phyloP scores from a whole-genome alignment of 1,284 basidiomycete genomes.

The Anthracocystis setariae region DNA sequence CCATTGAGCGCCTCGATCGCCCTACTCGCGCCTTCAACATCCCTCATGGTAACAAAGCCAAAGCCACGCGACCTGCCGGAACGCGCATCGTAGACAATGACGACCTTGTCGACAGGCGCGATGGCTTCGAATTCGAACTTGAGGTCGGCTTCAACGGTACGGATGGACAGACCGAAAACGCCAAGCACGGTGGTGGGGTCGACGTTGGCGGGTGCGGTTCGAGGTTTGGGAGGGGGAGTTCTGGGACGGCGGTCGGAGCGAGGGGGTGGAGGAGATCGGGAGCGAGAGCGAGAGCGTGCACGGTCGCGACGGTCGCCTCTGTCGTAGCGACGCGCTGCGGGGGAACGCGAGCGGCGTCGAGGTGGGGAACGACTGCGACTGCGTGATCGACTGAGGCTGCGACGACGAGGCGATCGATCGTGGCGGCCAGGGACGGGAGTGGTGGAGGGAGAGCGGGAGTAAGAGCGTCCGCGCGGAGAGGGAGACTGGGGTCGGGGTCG shows the following conservation, averaged over 20 bases:
- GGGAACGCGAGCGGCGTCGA: constrained; percentile 45
- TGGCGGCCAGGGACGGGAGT: constrained; percentile 36
- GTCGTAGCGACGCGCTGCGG: constrained; percentile 29
- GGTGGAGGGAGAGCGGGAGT: constrained; percentile 43
- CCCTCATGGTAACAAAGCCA: constrained; percentile 93
- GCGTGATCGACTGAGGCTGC: constrained; percentile 19
- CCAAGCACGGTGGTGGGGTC: constrained; percentile 90
- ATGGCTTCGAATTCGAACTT: constrained; percentile 91
- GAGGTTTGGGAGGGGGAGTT: constrained; percentile 42
- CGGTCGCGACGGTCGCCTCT: constrained; percentile 40
- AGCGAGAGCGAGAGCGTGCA: constrained; percentile 18
- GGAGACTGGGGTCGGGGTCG: constrained; percentile 23
- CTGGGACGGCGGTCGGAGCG: constrained; percentile 35
- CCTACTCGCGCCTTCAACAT: constrained; percentile 82
- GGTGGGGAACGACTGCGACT: constrained; percentile 23
- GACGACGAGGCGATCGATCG: constrained; percentile 20
- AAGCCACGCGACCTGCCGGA: constrained; percentile 96
- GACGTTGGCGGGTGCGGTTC: constrained; percentile 68
- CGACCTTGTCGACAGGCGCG: constrained; percentile 87
- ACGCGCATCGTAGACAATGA: constrained; percentile 98
- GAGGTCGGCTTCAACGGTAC: constrained; percentile 90
- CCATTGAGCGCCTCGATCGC: constrained; percentile 94
- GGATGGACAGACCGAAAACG: constrained; percentile 93
- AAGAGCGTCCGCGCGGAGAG: constrained; percentile 39
- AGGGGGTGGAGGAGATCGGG: constrained; percentile 20